Conservation (phyloP, 129 eudicot species). For the Flaveria bidentis region DNA sequence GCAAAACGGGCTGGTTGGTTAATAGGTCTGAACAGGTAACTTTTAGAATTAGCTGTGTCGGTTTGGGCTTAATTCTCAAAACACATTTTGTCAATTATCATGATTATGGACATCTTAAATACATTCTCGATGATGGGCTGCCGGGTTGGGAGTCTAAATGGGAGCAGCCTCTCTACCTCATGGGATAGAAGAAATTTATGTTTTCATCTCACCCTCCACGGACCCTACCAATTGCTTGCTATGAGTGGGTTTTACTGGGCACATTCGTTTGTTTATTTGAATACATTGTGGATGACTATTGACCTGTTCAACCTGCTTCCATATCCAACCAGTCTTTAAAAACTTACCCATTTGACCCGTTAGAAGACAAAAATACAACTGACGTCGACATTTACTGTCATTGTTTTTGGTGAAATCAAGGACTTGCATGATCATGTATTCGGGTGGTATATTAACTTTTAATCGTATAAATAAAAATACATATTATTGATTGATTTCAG, state of each 20-base stretch:
- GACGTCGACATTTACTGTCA: not conserved
- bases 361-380: not conserved
- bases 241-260: too few species aligned
- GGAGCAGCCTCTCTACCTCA: too few species aligned
- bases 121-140: not conserved
- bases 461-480: not conserved
- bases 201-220: too few species aligned
- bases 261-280: not conserved
- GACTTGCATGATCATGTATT: constrained; percentile 1
- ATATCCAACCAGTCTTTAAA: too few species aligned
- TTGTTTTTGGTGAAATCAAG: not conserved
- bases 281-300: not conserved
- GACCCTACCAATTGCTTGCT: too few species aligned
- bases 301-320: not conserved
- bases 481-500: constrained; percentile 37
- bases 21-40: not conserved
- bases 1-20: not conserved
- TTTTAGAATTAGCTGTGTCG: not conserved
- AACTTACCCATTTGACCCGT: not conserved
- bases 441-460: not conserved
- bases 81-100: not conserved
- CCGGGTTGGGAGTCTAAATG: too few species aligned
- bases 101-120: not conserved
- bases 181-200: too few species aligned
- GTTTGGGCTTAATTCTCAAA: not conserved